Percentiles rank a stretch among this genome's conserved stretches.
phyloP scores from a whole-genome alignment of 768 basidiomycete species.

The Galerina sulciceps region DNA sequence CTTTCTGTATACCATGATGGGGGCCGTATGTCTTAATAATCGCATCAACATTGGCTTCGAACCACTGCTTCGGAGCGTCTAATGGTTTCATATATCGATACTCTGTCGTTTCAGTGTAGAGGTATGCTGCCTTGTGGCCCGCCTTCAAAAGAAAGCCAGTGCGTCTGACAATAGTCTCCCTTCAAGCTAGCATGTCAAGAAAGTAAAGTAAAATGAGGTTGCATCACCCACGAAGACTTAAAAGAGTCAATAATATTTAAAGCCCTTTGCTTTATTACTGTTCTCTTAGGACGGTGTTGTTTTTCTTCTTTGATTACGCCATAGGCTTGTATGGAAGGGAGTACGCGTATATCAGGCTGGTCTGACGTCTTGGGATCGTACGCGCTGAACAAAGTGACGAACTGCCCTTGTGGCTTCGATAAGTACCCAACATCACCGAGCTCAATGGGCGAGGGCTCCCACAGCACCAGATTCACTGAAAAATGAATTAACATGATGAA shows the following conservation, averaged over 20 bases:
- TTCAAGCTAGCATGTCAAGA: slow-evolving; percentile 16
- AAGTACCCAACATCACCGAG: slow-evolving; percentile 82
- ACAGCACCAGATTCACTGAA: slow-evolving; percentile 69
- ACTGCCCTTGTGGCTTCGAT: slow-evolving; percentile 65
- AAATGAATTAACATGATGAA: neutral
- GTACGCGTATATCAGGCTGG: slow-evolving; percentile 42
- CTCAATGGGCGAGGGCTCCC: slow-evolving; percentile 65
- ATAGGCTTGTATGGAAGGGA: slow-evolving; percentile 69
- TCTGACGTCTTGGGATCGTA: slow-evolving; percentile 52
- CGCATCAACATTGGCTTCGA: slow-evolving; percentile 66
- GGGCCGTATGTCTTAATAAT: slow-evolving; percentile 63
- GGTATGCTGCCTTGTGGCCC: slow-evolving; percentile 67
- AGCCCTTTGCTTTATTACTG: slow-evolving; percentile 53
- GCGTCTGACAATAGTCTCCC: slow-evolving; percentile 51
- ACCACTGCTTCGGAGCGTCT: slow-evolving; percentile 73
- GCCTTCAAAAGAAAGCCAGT: slow-evolving; percentile 64
- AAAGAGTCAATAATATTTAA: slow-evolving; percentile 33
- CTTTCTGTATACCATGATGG: slow-evolving; percentile 53
- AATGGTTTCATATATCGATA: slow-evolving; percentile 70
- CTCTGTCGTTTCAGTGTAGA: slow-evolving; percentile 72
- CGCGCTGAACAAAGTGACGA: slow-evolving; percentile 77
- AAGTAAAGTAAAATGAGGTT: neutral
- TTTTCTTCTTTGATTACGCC: slow-evolving; percentile 56
- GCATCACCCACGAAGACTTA: slow-evolving; percentile 38
- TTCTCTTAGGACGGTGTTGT: slow-evolving; percentile 62